Evolutionary conservation across 1,284 basidiomycete species (phyloP).

Genomic region (Malassezia equina): DNA sequence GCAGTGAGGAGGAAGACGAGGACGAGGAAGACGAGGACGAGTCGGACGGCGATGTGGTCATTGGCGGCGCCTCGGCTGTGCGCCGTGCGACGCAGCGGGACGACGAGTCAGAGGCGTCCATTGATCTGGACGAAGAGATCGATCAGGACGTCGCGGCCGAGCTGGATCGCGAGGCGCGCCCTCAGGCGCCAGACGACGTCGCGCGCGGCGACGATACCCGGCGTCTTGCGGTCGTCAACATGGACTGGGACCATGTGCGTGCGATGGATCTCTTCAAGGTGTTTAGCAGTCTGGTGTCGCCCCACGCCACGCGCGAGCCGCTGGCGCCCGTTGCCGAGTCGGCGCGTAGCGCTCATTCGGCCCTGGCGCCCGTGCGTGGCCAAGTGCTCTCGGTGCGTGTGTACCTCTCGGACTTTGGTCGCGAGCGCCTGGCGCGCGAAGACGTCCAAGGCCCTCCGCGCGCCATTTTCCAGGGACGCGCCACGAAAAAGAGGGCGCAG

Average conservation of each 20-base stretch:
- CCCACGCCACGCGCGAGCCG: constrained; percentile 28
- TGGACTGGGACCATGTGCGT: constrained; percentile 96
- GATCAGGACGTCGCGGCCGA: constrained; percentile 55
- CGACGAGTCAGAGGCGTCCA: constrained; percentile 40
- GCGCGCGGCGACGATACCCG: constrained; percentile 35
- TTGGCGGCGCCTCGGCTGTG: constrained; percentile 9
- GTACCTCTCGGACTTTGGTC: constrained; percentile 89
- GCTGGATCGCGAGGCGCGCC: constrained; percentile 62
- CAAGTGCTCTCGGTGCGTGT: constrained; percentile 53
- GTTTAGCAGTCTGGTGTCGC: constrained; percentile 71
- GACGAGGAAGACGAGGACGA: constrained; percentile 57
- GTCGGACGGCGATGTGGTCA: constrained; percentile 38
- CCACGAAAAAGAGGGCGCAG: constrained; percentile 42
- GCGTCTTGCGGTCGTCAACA: constrained; percentile 81
- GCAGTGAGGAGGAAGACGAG: constrained; percentile 31
- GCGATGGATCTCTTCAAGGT: constrained; percentile 85
- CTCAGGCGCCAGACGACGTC: constrained; percentile 29
- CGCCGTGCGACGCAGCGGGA: constrained; percentile 12
- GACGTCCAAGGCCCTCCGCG: constrained; percentile 80
- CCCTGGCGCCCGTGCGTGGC: constrained; percentile 28
- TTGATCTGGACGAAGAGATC: constrained; percentile 65
- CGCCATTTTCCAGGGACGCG: constrained; percentile 61
- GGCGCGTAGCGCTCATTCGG: constrained; percentile 18
- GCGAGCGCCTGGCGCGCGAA: constrained; percentile 73
- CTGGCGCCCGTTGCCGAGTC: background rate